Conservation (phyloP, 352 stramenopile genomes). For the Peronospora belbahrii region DNA sequence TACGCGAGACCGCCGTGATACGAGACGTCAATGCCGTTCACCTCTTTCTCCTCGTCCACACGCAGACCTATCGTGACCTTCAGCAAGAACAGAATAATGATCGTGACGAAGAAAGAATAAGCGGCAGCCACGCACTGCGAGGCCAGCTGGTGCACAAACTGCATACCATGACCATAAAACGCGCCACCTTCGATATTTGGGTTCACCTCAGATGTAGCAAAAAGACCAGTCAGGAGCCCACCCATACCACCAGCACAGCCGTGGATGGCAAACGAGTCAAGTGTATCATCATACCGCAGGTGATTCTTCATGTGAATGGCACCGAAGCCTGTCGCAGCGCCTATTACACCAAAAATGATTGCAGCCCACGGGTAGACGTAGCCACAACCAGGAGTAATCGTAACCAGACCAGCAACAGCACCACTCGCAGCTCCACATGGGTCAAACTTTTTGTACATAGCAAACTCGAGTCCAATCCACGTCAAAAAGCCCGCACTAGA, state of each 20-base stretch:
- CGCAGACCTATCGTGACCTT: conserved; percentile 66
- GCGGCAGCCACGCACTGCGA: conserved; percentile 47
- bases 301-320: conserved; percentile 58
- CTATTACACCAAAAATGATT: conserved; percentile 63
- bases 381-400: conserved; percentile 61
- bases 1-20: conserved; percentile 72
- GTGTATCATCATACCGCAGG: conserved; percentile 68
- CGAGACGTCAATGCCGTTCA: conserved; percentile 69
- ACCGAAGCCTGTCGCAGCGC: conserved; percentile 41
- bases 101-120: conserved; percentile 62
- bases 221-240: conserved; percentile 59
- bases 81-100: conserved; percentile 61
- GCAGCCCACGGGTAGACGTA: conserved; percentile 67
- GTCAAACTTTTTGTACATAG: conserved; percentile 45
- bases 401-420: conserved; percentile 53
- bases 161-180: conserved; percentile 41
- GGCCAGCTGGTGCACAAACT: conserved; percentile 49
- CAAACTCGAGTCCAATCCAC: conserved; percentile 56
- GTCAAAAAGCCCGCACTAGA: conserved; percentile 54
- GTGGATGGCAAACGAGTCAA: conserved; percentile 78
- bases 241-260: conserved; percentile 54
- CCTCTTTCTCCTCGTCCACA: conserved; percentile 70
- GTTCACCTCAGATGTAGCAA: conserved; percentile 51
- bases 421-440: conserved; percentile 55
- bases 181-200: conserved; percentile 44